These are phyloP conservation scores for Trichoderma virens DNA, from an alignment of 495 filamentous ascomycete genomes.

Conservation along the genomic window DNA sequence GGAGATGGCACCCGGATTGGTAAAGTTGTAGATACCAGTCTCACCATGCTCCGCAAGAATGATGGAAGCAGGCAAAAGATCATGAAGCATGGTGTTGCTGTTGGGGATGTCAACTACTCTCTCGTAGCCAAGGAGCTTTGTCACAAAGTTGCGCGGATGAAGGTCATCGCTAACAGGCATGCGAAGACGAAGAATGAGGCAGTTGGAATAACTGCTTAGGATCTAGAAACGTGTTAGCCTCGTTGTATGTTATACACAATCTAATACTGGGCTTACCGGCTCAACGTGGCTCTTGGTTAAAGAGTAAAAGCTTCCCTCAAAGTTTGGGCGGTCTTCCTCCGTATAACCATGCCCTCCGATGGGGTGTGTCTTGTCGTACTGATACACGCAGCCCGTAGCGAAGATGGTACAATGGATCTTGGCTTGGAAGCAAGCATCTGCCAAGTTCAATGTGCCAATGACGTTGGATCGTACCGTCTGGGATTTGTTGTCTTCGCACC, in stretches of 20 bases:
- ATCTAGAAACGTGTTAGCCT: conserved; percentile 28
- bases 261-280: conserved; percentile 34
- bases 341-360: conserved; percentile 50
- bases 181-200: conserved; percentile 52
- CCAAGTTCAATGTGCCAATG: conserved; percentile 54
- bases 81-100: conserved; percentile 57
- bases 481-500: conserved; percentile 61
- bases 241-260: too few species aligned
- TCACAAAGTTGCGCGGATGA: conserved; percentile 59
- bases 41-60: conserved; percentile 53
- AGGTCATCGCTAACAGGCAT: conserved; percentile 65
- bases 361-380: conserved; percentile 51
- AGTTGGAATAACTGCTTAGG: conserved; percentile 52
- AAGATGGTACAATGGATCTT: conserved; percentile 56
- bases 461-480: conserved; percentile 58
- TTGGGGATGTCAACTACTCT: conserved; percentile 59
- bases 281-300: conserved; percentile 58
- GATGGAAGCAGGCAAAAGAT: conserved; percentile 54
- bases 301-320: conserved; percentile 59
- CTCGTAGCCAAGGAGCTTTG: conserved; percentile 58
- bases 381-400: conserved; percentile 58
- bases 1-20: conserved; percentile 59
- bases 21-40: conserved; percentile 60
- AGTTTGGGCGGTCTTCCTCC: conserved; percentile 58
- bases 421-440: conserved; percentile 49